Percentiles rank a stretch among this genome's conserved stretches.
These are phyloP conservation scores for Curvularia sp. DNA, from an alignment of 2,329 filamentous ascomycete genomes.

Conservation along the genomic window DNA sequence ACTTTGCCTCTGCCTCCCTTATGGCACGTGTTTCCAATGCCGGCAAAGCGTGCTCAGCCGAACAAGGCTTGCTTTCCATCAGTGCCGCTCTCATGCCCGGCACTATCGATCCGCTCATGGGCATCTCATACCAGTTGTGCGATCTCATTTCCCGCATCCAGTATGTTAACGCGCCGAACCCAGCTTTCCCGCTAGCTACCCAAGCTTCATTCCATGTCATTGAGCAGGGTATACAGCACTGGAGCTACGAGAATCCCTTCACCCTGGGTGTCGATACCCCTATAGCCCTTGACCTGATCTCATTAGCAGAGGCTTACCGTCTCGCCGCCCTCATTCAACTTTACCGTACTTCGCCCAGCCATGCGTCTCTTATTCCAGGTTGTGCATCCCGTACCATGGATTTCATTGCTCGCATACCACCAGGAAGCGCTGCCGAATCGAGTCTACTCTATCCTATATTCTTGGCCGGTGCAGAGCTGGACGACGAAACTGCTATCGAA, in stretches of 20 bases:
- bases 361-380: slow-evolving; percentile 33
- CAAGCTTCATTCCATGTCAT: slow-evolving; percentile 44
- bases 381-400: slow-evolving; percentile 46
- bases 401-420: slow-evolving; percentile 44
- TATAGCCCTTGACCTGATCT: slow-evolving; percentile 45
- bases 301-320: slow-evolving; percentile 46
- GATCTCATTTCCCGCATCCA: slow-evolving; percentile 45
- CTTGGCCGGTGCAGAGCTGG: slow-evolving; percentile 44
- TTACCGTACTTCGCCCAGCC: slow-evolving; percentile 40
- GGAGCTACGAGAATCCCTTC: slow-evolving; percentile 46
- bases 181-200: slow-evolving; percentile 43
- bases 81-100: slow-evolving; percentile 29
- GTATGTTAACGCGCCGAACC: slow-evolving; percentile 41
- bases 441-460: slow-evolving; percentile 48
- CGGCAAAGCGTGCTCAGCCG: slow-evolving; percentile 21
- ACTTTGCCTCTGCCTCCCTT: slow-evolving; percentile 46
- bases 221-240: slow-evolving; percentile 41
- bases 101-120: slow-evolving; percentile 48
- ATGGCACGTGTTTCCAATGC: slow-evolving; percentile 41
- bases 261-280: slow-evolving; percentile 39
- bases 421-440: slow-evolving; percentile 45
- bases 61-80: slow-evolving; percentile 30
- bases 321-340: slow-evolving; percentile 46
- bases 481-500: slow-evolving; percentile 38
- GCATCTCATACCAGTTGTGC: slow-evolving; percentile 46